These are phyloP conservation scores for Yarrowia sp. DNA, from an alignment of 805 yeast genomes.

Conservation along the genomic window DNA sequence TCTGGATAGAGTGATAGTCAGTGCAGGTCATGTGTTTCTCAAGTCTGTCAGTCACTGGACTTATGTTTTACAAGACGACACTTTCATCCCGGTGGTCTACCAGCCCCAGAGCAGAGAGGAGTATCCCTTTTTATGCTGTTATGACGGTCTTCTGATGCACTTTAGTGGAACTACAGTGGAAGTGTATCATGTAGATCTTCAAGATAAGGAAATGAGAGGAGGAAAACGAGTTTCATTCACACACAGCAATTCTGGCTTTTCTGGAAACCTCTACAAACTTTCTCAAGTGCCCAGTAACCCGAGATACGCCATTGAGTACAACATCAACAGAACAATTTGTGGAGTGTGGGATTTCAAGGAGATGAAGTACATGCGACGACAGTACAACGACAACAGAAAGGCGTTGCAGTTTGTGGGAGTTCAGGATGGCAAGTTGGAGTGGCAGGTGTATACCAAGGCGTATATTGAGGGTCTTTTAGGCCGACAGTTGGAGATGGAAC, in stretches of 20 bases:
- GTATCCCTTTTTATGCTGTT: not conserved
- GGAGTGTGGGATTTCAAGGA: not conserved
- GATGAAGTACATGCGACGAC: not conserved
- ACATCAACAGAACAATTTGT: not conserved
- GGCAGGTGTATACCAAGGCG: not conserved
- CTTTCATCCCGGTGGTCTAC: not conserved
- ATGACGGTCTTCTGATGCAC: not conserved
- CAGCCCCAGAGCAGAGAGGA: not conserved
- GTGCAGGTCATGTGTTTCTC: not conserved
- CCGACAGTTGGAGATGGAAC: not conserved
- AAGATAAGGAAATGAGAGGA: not conserved
- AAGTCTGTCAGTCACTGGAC: constrained; percentile 3
- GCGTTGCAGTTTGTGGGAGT: not conserved
- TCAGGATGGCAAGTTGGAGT: not conserved
- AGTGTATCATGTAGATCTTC: not conserved
- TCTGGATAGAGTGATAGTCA: not conserved
- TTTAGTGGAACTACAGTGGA: not conserved
- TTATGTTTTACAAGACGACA: not conserved
- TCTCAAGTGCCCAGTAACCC: not conserved
- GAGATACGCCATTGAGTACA: not conserved
- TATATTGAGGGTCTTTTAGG: not conserved
- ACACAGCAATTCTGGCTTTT: not conserved
- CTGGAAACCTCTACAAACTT: not conserved
- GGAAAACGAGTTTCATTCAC: not conserved
- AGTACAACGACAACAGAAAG: not conserved